Evolutionary conservation across 116 monocot species (phyloP).

Genomic region (Dioscorea cayenensis): DNA sequence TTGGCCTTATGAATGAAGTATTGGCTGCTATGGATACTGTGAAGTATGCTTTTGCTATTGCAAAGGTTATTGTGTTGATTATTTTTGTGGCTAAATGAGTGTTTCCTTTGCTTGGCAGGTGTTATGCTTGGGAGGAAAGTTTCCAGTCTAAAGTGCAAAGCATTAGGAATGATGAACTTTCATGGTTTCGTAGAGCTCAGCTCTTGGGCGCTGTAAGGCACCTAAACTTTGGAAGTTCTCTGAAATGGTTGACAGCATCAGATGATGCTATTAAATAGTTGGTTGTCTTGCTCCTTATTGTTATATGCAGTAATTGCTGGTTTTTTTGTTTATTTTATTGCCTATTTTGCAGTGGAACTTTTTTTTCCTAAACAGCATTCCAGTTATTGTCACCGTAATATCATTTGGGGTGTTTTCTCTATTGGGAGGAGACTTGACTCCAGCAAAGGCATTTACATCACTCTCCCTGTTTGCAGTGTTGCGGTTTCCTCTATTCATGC

Average conservation of each 20-base stretch:
- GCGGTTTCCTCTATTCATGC: conserved; percentile 88
- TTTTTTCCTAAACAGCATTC: conserved; percentile 88
- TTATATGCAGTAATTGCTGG: background rate
- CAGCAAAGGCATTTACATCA: conserved; percentile 97
- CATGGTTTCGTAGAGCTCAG: conserved; percentile 86
- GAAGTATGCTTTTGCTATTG: conserved; percentile 53
- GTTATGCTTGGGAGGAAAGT: conserved; percentile 97
- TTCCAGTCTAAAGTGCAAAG: conserved; percentile 90
- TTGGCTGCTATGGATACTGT: conserved; percentile 98
- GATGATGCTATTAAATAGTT: background rate
- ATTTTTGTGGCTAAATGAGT: background rate
- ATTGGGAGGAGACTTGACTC: conserved; percentile 89
- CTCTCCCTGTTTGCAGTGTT: conserved; percentile 94
- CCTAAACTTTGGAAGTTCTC: background rate
- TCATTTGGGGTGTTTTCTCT: conserved; percentile 90
- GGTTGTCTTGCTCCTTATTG: background rate
- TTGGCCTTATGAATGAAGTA: conserved; percentile 97
- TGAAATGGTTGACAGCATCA: background rate
- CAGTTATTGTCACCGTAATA: conserved; percentile 81
- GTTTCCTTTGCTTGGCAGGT: conserved; percentile 37
- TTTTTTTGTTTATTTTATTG: background rate
- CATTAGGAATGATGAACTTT: conserved; percentile 91
- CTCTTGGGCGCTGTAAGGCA: conserved; percentile 63
- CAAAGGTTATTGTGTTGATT: background rate
- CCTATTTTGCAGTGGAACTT: conserved; percentile 69